phyloP scores from a whole-genome alignment of 768 basidiomycete genomes.

The Hysterangium stoloniferum region DNA sequence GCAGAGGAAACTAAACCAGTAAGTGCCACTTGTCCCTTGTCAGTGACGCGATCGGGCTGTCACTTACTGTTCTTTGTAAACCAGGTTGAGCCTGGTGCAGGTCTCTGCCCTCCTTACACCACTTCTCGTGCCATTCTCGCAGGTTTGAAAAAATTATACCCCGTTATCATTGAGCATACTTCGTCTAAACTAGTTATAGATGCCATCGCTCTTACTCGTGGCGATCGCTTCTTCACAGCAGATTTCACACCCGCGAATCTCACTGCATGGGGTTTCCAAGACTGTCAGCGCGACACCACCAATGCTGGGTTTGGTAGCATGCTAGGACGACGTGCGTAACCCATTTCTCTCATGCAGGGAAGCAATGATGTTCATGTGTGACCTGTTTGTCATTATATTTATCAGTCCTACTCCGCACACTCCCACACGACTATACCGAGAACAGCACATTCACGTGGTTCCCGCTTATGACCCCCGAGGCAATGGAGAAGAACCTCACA shows the following conservation, averaged over 20 bases:
- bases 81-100: constrained; percentile 54
- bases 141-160: not conserved
- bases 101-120: constrained; percentile 76
- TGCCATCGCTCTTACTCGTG: constrained; percentile 66
- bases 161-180: not conserved
- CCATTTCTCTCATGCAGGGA: too few relatives aligned
- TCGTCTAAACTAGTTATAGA: constrained; percentile 27
- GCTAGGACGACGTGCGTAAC: constrained; percentile 40
- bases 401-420: constrained; percentile 56
- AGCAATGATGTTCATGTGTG: not conserved
- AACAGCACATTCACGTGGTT: constrained; percentile 79
- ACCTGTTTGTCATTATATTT: not conserved
- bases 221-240: constrained; percentile 69
- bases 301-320: constrained; percentile 73
- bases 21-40: not conserved
- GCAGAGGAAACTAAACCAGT: constrained; percentile 62
- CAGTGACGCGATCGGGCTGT: not conserved
- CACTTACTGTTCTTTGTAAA: not conserved
- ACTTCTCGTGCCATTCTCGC: constrained; percentile 79
- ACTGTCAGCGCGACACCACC: constrained; percentile 66
- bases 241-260: constrained; percentile 77
- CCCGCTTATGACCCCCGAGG: constrained; percentile 74
- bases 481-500: constrained; percentile 53
- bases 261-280: constrained; percentile 79
- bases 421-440: constrained; percentile 60